Evolutionary conservation across 202 grass and related monocot genomes (phyloP).

Genomic region (Elaeis oleifera): DNA sequence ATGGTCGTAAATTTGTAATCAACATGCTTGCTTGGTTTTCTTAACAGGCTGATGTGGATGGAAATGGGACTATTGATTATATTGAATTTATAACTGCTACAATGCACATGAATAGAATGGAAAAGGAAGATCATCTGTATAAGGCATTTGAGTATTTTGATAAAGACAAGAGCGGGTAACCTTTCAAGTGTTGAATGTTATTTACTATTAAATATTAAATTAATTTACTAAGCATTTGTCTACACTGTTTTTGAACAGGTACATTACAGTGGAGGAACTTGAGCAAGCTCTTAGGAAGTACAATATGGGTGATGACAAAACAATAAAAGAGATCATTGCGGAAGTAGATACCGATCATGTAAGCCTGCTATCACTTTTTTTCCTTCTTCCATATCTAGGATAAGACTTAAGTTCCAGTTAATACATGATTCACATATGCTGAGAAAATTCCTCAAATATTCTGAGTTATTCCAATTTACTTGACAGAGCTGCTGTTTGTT

Average conservation of each 20-base stretch:
- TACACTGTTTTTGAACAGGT: conserved; percentile 38
- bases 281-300: conserved; percentile 95
- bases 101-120: conserved; percentile 99
- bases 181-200: not conserved
- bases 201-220: conserved; percentile 8
- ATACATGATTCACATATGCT: not conserved
- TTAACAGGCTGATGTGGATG: conserved; percentile 93
- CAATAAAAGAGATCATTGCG: conserved; percentile 95
- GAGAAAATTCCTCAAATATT: not conserved
- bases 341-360: conserved; percentile 95
- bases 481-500: too few species aligned
- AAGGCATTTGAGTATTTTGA: conserved; percentile 99
- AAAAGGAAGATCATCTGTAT: conserved; percentile 89
- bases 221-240: conserved; percentile 17
- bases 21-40: conserved; percentile 12
- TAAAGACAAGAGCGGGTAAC: conserved; percentile 91
- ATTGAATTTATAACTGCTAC: conserved; percentile 88
- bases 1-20: too few species aligned
- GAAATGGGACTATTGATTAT: conserved; percentile 96
- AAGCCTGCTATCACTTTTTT: conserved; percentile 26
- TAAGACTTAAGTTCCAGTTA: not conserved
- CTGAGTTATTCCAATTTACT: too few species aligned
- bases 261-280: conserved; percentile 93
- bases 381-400: conserved; percentile 3
- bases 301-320: conserved; percentile 96